phyloP scores from a whole-genome alignment of 768 basidiomycete genomes.

The Imleria badia region DNA sequence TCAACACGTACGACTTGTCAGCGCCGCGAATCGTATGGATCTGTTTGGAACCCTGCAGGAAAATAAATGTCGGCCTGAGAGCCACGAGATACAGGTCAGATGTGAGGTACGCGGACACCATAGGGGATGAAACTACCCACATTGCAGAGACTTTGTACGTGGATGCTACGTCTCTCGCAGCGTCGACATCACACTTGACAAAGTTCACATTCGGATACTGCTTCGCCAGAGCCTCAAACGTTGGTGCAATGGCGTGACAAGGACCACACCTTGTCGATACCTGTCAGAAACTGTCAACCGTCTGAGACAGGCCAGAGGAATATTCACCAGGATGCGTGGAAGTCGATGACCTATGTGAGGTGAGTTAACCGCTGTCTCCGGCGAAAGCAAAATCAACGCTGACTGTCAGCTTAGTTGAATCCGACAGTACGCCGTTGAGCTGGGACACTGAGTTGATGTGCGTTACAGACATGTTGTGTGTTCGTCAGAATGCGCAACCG shows the following conservation, averaged over 20 bases:
- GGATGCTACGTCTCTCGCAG: slow-evolving; percentile 63
- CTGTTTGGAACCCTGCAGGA: slow-evolving; percentile 64
- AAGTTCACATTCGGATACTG: slow-evolving; percentile 74
- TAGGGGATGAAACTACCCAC: slow-evolving; percentile 38
- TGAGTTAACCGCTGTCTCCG: not conserved
- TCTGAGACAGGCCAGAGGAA: slow-evolving; percentile 11
- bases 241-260: slow-evolving; percentile 80
- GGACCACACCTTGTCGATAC: slow-evolving; percentile 69
- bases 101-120: not conserved
- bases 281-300: slow-evolving; percentile 7
- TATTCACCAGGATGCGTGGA: slow-evolving; percentile 75
- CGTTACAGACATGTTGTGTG: slow-evolving; percentile 51
- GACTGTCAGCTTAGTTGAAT: slow-evolving; percentile 67
- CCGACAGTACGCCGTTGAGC: slow-evolving; percentile 56
- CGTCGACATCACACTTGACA: slow-evolving; percentile 81
- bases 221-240: slow-evolving; percentile 67
- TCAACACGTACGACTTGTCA: slow-evolving; percentile 51
- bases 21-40: slow-evolving; percentile 76
- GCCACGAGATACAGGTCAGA: not conserved
- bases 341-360: slow-evolving; percentile 69
- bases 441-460: slow-evolving; percentile 64
- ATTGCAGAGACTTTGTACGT: slow-evolving; percentile 69
- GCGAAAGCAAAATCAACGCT: slow-evolving; percentile 10
- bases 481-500: not conserved
- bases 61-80: slow-evolving; percentile 80